A percentile compares a stretch with the other conserved stretches of the same genome.
Evolutionary conservation across 2,329 filamentous ascomycete species (phyloP).

Genomic region (Dryadomyces quercus-mongolicae): DNA sequence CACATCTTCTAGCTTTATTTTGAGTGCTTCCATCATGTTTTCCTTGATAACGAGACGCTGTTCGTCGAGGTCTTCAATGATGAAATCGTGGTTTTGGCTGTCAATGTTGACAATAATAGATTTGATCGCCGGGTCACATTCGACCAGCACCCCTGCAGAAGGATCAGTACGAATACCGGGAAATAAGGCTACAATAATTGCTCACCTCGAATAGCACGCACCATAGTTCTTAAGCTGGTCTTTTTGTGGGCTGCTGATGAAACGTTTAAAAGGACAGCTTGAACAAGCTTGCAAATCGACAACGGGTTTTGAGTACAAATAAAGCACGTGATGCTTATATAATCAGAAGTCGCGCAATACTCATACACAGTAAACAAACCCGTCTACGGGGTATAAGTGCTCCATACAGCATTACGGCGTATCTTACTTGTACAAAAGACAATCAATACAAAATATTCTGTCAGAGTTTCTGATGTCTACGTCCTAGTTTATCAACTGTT

Average conservation of each 20-base stretch:
- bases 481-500: too few relatives aligned
- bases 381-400: too few relatives aligned
- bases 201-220: slow-evolving; percentile 12
- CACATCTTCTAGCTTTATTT: slow-evolving; percentile 57
- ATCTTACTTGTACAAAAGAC: too few relatives aligned
- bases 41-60: slow-evolving; percentile 64
- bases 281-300: too few relatives aligned
- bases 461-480: too few relatives aligned
- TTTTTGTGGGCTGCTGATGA: background rate
- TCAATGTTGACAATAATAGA: slow-evolving; percentile 73
- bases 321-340: too few relatives aligned
- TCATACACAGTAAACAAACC: too few relatives aligned
- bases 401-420: too few relatives aligned
- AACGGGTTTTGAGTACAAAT: too few relatives aligned
- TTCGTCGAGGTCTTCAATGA: slow-evolving; percentile 72
- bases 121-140: slow-evolving; percentile 80
- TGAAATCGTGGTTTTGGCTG: slow-evolving; percentile 55
- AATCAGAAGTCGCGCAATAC: too few relatives aligned
- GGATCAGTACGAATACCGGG: background rate
- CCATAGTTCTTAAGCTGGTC: slow-evolving; percentile 6
- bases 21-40: slow-evolving; percentile 56
- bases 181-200: background rate
- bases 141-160: slow-evolving; percentile 52
- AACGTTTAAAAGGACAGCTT: slow-evolving; percentile 13
- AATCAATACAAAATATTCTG: too few relatives aligned